Evolutionary conservation across 345 rosid species (phyloP).

Genomic region (Arabidopsis thaliana): TAIR10.1 NC_003071.7:12094501-12095000

Average conservation of each 20-base stretch:
- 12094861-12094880: conserved; percentile 1
- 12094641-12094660: background rate
- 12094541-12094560: too few species aligned
- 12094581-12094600: background rate
- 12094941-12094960: conserved; percentile 33
- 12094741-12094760: background rate
- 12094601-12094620: too few species aligned
- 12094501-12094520: background rate
- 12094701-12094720: conserved; percentile 13
- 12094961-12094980: background rate
- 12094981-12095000: conserved; percentile 12
- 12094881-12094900: background rate
- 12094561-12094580: too few species aligned
- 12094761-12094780: background rate
- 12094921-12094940: conserved; percentile 5
- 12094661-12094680: conserved; percentile 18
- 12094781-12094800: background rate
- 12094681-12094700: background rate
- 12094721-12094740: conserved; percentile 17
- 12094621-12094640: background rate
- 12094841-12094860: background rate
- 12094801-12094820: background rate
- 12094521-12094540: background rate
- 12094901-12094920: conserved; percentile 37
- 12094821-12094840: conserved; percentile 1